These are phyloP conservation scores for Cenchrus americanus DNA, from an alignment of 176 grass and related monocot genomes.

Conservation along the genomic window DNA sequence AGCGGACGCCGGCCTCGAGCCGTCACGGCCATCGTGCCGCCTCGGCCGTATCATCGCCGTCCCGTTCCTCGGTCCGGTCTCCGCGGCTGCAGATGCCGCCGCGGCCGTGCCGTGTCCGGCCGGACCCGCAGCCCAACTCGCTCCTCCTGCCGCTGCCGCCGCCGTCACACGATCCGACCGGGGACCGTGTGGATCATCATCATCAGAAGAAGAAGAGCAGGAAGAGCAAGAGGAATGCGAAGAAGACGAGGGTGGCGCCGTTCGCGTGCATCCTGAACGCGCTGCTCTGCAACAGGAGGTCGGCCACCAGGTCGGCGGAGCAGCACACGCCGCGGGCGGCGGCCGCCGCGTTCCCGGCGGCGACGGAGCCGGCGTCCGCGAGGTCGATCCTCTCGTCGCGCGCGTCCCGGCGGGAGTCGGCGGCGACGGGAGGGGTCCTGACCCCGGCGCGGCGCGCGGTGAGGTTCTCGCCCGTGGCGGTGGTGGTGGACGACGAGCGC, in stretches of 20 bases:
- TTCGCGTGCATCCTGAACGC: conserved; percentile 54
- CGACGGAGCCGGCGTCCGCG: conserved; percentile 35
- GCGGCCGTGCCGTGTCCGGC: conserved; percentile 48
- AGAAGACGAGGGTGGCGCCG: conserved; percentile 37
- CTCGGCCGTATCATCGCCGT: conserved; percentile 33
- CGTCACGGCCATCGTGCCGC: background rate
- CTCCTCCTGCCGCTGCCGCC: background rate
- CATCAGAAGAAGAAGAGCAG: conserved; percentile 21
- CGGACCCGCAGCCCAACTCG: conserved; percentile 44
- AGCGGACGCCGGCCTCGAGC: background rate
- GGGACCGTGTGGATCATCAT: background rate
- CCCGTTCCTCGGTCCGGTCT: conserved; percentile 29
- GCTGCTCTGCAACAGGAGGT: conserved; percentile 47
- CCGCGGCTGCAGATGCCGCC: conserved; percentile 54
- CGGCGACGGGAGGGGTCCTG: conserved; percentile 31
- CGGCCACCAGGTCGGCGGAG: background rate
- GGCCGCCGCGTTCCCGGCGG: background rate
- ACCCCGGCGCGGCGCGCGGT: conserved; percentile 65
- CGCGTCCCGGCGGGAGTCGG: conserved; percentile 37
- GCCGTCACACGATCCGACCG: background rate
- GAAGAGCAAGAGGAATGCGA: conserved; percentile 12
- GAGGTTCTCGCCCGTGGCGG: conserved; percentile 68
- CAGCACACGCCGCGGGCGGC: background rate
- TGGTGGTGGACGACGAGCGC: conserved; percentile 59
- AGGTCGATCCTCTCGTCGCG: conserved; percentile 65